Percentiles rank a stretch among this genome's conserved stretches.
These are phyloP conservation scores for Salvia splendens DNA, from an alignment of 257 asterid species.

Conservation along the genomic window DNA sequence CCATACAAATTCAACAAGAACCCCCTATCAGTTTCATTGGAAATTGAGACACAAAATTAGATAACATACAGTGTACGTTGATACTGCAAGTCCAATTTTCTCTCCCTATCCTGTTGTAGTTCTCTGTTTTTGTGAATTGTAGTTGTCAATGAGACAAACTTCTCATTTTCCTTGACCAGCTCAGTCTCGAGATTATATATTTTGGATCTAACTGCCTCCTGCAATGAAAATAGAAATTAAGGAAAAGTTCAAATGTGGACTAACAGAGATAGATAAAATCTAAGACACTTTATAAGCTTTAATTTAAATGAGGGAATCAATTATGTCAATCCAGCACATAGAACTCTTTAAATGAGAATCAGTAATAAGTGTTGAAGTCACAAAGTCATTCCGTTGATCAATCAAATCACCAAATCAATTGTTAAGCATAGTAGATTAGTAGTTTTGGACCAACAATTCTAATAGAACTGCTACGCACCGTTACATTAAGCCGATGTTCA, in stretches of 20 bases:
- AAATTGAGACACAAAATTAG: conserved; percentile 12
- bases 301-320: neutral
- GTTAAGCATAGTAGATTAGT: conserved; percentile 5
- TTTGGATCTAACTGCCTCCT: conserved; percentile 83
- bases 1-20: conserved; percentile 3
- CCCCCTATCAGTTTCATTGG: conserved; percentile 21
- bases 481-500: conserved; percentile 55
- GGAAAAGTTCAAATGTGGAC: conserved; percentile 9
- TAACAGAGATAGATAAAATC: conserved; percentile 5
- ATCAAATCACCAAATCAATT: conserved; percentile 10
- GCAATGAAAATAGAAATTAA: conserved; percentile 23
- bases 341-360: conserved; percentile 3
- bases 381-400: conserved; percentile 16
- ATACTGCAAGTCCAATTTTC: conserved; percentile 72
- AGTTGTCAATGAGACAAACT: conserved; percentile 45
- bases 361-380: conserved; percentile 13
- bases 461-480: conserved; percentile 49
- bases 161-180: conserved; percentile 55
- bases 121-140: conserved; percentile 50
- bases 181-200: conserved; percentile 57
- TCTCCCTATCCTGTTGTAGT: conserved; percentile 59
- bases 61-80: conserved; percentile 69
- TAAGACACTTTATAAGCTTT: conserved; percentile 16
- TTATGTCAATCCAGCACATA: neutral
- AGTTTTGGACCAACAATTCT: conserved; percentile 7